Evolutionary conservation across 352 stramenopile genomes (phyloP), one percentile per base, ranked within the genome.

Genomic region (Lagenidium giganteum): DNA sequence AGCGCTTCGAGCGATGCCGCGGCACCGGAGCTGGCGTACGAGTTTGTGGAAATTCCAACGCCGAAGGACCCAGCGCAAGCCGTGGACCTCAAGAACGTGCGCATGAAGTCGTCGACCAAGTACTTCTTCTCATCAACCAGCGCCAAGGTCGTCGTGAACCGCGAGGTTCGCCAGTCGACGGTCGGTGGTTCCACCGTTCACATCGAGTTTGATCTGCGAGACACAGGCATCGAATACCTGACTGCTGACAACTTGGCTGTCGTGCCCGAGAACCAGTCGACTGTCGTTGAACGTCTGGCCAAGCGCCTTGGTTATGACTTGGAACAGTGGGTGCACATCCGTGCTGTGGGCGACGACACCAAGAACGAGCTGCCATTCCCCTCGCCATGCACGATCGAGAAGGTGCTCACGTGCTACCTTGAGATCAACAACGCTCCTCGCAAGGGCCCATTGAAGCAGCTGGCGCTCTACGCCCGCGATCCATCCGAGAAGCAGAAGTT

Each of bases 161-260:
- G 81, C 32, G 93, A 98, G 55, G 51, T 98, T n/a, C 84, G 93
- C n/a, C 57, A 67, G 6, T 71, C 71, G 0, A 81, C 65, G 0
- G 71, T 81, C 28, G 66, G 59, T 43, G 94, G 94, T 1, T 96
- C 77, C 18, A 97, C 88, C 3, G 51, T 85, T 9, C 92, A 98
- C 58, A 54, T 97, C 6, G 90, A 97, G 54, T 63, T 98, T 21
- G 81, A 96, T 41, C 42, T 97, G 30, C 69, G 72, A 17, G 71
- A 78, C 43, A 88, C 82, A 3, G 78, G 73, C 22, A 37, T 95
- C n/a, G 73, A 73, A 17, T 98, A 98, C 50, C 33, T 83, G 30
- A 98, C 93, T 12, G 95, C 93, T 2, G 95, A 98, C 63, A 98
- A 98, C 59, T 51, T 98, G 20, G 92, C 88, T 2, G 78, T 98